These are phyloP conservation scores for Fusarium armeniacum DNA, from an alignment of 2,329 filamentous ascomycete genomes.

Conservation along the genomic window DNA sequence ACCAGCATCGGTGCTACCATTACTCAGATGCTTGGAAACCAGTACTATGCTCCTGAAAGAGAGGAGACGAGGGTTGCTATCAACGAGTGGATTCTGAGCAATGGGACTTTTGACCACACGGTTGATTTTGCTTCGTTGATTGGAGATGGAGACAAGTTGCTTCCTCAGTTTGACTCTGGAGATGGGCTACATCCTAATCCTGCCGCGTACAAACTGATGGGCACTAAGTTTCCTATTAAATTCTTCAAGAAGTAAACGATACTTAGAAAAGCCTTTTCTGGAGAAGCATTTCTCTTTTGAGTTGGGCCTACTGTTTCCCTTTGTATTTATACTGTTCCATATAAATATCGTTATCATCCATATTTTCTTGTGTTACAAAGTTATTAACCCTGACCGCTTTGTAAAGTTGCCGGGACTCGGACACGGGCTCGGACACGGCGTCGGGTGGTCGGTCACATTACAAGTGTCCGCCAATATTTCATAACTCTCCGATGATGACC, in stretches of 20 bases:
- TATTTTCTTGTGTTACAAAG: rapidly evolving
- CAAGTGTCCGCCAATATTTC: neutral
- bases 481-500: neutral
- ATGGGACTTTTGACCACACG: conserved; percentile 23
- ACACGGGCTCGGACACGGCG: neutral
- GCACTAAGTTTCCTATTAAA: conserved; percentile 14
- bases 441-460: neutral
- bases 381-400: neutral
- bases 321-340: neutral
- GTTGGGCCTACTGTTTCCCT: neutral
- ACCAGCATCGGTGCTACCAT: conserved; percentile 29
- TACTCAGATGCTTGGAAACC: conserved; percentile 30
- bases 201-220: conserved; percentile 27
- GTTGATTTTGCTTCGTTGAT: conserved; percentile 35
- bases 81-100: conserved; percentile 36
- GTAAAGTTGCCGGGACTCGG: neutral
- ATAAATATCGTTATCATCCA: neutral
- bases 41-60: conserved; percentile 22
- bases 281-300: too few relatives aligned
- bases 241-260: conserved; percentile 7
- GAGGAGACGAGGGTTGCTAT: conserved; percentile 21
- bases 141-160: conserved; percentile 26
- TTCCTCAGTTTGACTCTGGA: conserved; percentile 28
- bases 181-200: conserved; percentile 39
- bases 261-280: rapidly evolving